These are phyloP conservation scores for Barnettozyma botsteinii DNA, from an alignment of 805 yeast genomes.

Conservation along the genomic window DNA sequence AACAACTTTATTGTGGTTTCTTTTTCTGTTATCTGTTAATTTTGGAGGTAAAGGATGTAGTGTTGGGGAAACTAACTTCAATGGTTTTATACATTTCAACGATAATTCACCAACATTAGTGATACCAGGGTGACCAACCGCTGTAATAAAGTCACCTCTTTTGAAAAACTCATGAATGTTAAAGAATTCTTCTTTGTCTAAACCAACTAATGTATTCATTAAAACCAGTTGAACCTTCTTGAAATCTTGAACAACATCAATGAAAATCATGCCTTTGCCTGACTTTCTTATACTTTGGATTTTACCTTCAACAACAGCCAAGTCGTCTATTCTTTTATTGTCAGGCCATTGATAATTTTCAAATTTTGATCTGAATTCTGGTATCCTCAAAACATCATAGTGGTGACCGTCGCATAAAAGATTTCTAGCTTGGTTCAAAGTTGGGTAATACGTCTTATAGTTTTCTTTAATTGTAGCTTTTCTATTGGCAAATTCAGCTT, in stretches of 20 bases:
- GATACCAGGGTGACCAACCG: slow-evolving; percentile 64
- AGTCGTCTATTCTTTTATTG: slow-evolving; percentile 20
- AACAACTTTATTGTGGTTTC: slow-evolving; percentile 63
- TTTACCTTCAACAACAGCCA: slow-evolving; percentile 43
- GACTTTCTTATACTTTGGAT: slow-evolving; percentile 52
- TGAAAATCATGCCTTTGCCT: slow-evolving; percentile 62
- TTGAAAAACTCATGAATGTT: slow-evolving; percentile 36
- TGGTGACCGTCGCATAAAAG: too few relatives aligned
- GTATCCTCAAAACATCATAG: slow-evolving; percentile 26
- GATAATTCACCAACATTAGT: slow-evolving; percentile 80
- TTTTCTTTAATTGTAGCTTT: slow-evolving; percentile 13
- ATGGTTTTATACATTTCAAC: slow-evolving; percentile 46
- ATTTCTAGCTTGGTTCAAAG: slow-evolving; percentile 14
- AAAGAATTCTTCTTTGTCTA: slow-evolving; percentile 38
- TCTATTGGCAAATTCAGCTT: slow-evolving; percentile 22
- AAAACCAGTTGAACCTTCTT: slow-evolving; percentile 56
- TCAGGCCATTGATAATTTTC: slow-evolving; percentile 20
- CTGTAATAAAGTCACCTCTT: slow-evolving; percentile 67
- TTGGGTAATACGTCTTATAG: slow-evolving; percentile 23
- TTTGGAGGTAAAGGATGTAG: slow-evolving; percentile 65
- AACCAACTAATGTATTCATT: slow-evolving; percentile 41
- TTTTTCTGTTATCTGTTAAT: slow-evolving; percentile 47
- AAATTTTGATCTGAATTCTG: slow-evolving; percentile 33
- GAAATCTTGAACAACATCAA: slow-evolving; percentile 63
- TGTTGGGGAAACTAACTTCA: slow-evolving; percentile 59